Evolutionary conservation across 331 rosid species (phyloP), one percentile per base, ranked within the genome.

Genomic region (Pyrus hybrid): DNA sequence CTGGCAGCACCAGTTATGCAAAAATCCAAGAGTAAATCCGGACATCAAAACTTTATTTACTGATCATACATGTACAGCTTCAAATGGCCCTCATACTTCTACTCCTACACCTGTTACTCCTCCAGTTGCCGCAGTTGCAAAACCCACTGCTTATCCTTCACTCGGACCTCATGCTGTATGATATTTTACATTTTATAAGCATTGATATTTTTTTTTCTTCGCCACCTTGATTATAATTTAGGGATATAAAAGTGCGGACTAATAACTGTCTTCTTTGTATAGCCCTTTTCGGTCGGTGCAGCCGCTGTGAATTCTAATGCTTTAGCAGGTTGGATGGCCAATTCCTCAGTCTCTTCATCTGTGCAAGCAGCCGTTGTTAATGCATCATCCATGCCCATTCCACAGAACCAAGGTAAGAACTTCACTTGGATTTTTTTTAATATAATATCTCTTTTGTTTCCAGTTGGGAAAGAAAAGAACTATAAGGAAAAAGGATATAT

Each of bases 1-100:
- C 81, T 93, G 96, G 98, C 98, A 93, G 85, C 98, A 93, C 81
- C 96, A 89, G 82, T 86, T 89, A 73, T 91, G 97, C 85, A 89
- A 91, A 83, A 84, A 84, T 62, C 97, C 97, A 13, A 85, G 88
- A 78, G 79, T 87, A 76, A 87, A 87, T 68, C 97, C 97, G 22
- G 98, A 89, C 73, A 89, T 91, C 75, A 91, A 86, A 84, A 91
- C 97, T 72, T 83, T 93, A 80, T 93, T 91, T 81, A 81, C 76
- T 20, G 98, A 93, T 76, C 98, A 93, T 68, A 29, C 91, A 7
- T 93, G 98, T 82, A 12, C 88, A 18, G 86, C 90, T 75, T 57
- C 90, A 26, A 91, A 87, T 79, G 96, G 93, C 79, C 93, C 93
- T 80, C 87, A 88, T 71, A 85, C 89, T 61, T 85, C 91, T 14